These are phyloP conservation scores for Pyrenophora teres DNA, from an alignment of 2,329 filamentous ascomycete genomes.

Conservation along the genomic window DNA sequence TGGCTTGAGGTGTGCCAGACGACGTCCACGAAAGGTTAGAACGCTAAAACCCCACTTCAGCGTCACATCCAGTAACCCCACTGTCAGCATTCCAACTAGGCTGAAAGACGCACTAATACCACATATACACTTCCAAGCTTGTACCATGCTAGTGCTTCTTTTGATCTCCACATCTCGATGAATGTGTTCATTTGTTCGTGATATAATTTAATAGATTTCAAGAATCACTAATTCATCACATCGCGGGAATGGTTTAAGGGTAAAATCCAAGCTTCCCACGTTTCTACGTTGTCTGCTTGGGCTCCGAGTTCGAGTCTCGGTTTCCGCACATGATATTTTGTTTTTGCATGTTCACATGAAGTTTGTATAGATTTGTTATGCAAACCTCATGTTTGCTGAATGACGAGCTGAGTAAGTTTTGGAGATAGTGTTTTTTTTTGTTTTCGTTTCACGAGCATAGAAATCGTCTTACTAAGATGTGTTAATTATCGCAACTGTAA, in stretches of 20 bases:
- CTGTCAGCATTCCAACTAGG: too few relatives aligned
- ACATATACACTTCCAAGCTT: too few relatives aligned
- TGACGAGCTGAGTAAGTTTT: background rate
- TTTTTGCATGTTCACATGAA: background rate
- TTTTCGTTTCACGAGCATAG: too few relatives aligned
- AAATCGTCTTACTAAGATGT: too few relatives aligned
- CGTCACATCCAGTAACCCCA: too few relatives aligned
- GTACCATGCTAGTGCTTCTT: too few relatives aligned
- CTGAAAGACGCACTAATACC: too few relatives aligned
- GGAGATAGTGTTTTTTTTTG: too few relatives aligned
- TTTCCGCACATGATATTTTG: conserved; percentile 19
- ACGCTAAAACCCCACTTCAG: too few relatives aligned
- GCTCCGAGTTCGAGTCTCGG: conserved; percentile 36
- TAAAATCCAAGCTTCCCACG: conserved; percentile 42
- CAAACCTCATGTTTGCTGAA: background rate
- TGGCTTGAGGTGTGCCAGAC: too few relatives aligned
- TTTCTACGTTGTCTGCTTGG: conserved; percentile 21
- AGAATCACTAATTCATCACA: too few relatives aligned
- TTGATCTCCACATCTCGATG: rapidly evolving
- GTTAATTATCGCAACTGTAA: background rate
- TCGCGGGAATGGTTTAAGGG: conserved; percentile 36
- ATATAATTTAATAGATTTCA: background rate
- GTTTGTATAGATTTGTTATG: background rate
- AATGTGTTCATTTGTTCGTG: background rate
- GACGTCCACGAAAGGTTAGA: too few relatives aligned